Base-by-base conservation (phyloP, 1,284 basidiomycete genomes). In the Malassezia furfur region DNA sequence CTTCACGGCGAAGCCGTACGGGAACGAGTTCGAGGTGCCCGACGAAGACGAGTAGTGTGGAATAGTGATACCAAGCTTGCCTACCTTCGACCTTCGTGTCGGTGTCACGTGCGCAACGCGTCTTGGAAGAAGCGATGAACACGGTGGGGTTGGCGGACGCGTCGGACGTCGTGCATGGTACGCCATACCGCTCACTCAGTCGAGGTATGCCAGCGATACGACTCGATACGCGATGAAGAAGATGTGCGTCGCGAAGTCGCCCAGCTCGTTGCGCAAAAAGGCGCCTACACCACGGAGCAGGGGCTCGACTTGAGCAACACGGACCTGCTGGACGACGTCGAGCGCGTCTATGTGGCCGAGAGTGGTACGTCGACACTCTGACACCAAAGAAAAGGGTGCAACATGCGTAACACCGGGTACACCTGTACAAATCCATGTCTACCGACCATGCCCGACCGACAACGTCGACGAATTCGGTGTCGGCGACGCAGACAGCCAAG, bases 401-500 rank as follows among this genome's bases (percentile, higher is more conserved):
- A 5, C 6, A 28, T 17, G 35, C n/a, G 30, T 12, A 12, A n/a
- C 40, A 15, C 6, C 17, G 11, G 30, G 6, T 6, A 43, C 40
- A 7, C 21, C n/a, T 21, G 6, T 25, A 14, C 30, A 25, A 8
- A 83, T 94, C 47, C 88, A 98, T 70, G 83, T 93, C 6, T 98
- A 96, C 70, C 84, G 88, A 61, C 83, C 86, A 1, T 82, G 82
- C 0, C 80, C 84, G 32, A 76, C 80, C 1, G 85, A 86, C 54
- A 78, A 81, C 0, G 81, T 86, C 44, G 87, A 90, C 65, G 88
- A 91, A 59, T 86, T 88, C 61, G 80, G 85, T 0, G 84, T 83
- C 3, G 71, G 70, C 5, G 69, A 75, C 10, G 75, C 76, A 32
- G 72, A 73, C 66, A 81, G 78, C 22, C 84, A 84, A 57, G 83